Evolutionary conservation across 164 flowering plant species (phyloP), one percentile per base, ranked within the genome.

Genomic region (Magnolia sinica): DNA sequence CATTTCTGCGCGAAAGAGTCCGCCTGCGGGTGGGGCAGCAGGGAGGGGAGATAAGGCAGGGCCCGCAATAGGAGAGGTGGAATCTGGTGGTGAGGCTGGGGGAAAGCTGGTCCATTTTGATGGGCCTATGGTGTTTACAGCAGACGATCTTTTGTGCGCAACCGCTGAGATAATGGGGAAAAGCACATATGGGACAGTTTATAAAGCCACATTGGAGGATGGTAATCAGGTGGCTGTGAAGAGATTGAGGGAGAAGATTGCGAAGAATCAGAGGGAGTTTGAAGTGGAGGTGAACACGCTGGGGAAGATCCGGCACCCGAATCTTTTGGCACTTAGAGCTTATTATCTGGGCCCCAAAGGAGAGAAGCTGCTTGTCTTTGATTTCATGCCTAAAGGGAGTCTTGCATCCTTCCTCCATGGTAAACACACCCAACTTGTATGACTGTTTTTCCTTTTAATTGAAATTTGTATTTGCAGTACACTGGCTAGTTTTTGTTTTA

Each of bases 141-240:
- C 97, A 4, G 98, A 96, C 66, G 99, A 96, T 80, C 83, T 96
- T 64, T 76, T 96, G 75, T 93, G 98, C 74, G 99, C 98, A 4
- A 93, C 98, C 7, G 99, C 99, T 0, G 99, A 96, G 83, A 90
- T 94, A 24, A 94, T 96, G 98, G 98, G 98, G 75, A 96, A 96
- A 85, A 92, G 95, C 68, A 84, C 88, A 19, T 96, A 89, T 61
- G 99, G 99, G 52, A 96, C 99, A 0, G 92, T 90, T 0, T 96
- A 96, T 74, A 96, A 92, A 84, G 98, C 99, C 1, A 93, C 95
- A 31, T 79, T 96, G 73, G 99, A 94, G 75, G 98, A 93, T 82
- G 95, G 94, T 1, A 88, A 84, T 80, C 86, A 90, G 76, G 97
- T 96, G 75, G 97, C 94, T 0, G 99, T 96, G 71, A 96, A 96